A percentile compares a stretch with the other conserved stretches of the same genome.
Conservation (phyloP, 2,329 filamentous ascomycete genomes). For the Ampelomyces quisqualis region DNA sequence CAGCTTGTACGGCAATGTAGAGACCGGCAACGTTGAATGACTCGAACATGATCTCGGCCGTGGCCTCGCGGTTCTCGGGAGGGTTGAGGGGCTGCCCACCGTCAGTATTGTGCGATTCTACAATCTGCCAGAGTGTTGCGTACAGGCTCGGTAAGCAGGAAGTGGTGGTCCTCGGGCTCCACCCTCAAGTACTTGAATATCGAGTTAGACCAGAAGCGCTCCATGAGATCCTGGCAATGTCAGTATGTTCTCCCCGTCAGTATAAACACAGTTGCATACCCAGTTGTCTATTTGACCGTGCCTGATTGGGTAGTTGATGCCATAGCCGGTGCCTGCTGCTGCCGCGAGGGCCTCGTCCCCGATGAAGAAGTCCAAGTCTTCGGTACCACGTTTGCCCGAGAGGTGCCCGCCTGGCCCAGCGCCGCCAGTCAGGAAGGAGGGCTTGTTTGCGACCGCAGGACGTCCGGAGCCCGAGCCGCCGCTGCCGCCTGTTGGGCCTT, state of each 20-base stretch:
- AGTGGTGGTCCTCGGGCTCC: conserved; percentile 98
- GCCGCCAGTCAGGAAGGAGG: conserved; percentile 89
- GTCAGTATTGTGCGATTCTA: conserved; percentile 12
- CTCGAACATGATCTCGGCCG: conserved; percentile 99
- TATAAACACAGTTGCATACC: conserved; percentile 55
- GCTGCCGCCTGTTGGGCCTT: conserved; percentile 69
- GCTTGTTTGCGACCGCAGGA: conserved; percentile 89
- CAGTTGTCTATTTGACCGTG: conserved; percentile 99
- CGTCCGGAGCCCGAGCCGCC: conserved; percentile 81
- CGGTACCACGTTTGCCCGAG: conserved; percentile 89
- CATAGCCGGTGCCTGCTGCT: conserved; percentile 84
- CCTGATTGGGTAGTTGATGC: conserved; percentile 93
- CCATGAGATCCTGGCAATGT: conserved; percentile 82
- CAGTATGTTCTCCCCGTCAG: conserved; percentile 7
- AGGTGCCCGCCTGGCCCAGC: conserved; percentile 80
- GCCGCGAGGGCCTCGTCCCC: conserved; percentile 92
- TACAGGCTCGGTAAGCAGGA: conserved; percentile 95
- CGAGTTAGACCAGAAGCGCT: conserved; percentile 99
- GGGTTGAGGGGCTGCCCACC: conserved; percentile 82
- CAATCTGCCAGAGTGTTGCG: conserved; percentile 33
- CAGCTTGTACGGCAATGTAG: conserved; percentile 97
- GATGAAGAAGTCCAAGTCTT: conserved; percentile 98
- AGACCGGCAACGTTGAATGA: conserved; percentile 99
- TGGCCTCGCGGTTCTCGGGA: conserved; percentile 97
- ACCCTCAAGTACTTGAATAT: conserved; percentile 99